Percentiles rank a stretch among this genome's conserved stretches.
These are phyloP conservation scores for Geranium brycei DNA, from an alignment of 345 rosid species.

Conservation along the genomic window DNA sequence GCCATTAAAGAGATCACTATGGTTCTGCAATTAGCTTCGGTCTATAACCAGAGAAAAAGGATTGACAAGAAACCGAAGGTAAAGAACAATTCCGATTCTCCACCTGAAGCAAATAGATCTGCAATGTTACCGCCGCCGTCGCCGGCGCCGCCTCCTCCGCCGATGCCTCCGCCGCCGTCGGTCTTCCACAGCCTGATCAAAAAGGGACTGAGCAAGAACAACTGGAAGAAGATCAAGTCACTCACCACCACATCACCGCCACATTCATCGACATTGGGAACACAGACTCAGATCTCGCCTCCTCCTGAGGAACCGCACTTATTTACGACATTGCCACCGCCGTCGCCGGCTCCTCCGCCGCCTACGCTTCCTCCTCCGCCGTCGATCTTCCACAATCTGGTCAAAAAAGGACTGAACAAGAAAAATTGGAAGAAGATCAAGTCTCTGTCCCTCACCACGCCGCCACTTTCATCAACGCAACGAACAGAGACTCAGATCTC, in stretches of 20 bases:
- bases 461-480: neutral
- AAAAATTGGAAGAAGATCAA: slow-evolving; percentile 34
- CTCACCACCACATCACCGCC: slow-evolving; percentile 40
- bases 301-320: slow-evolving; percentile 7
- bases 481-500: slow-evolving; percentile 1
- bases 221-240: slow-evolving; percentile 40
- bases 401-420: slow-evolving; percentile 40
- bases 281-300: neutral
- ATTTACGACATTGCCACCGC: slow-evolving; percentile 24
- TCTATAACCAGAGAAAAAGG: slow-evolving; percentile 42
- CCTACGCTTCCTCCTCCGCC: slow-evolving; percentile 56
- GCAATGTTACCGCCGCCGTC: slow-evolving; percentile 31
- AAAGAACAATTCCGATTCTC: slow-evolving; percentile 14
- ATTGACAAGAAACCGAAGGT: slow-evolving; percentile 42
- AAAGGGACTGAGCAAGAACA: slow-evolving; percentile 34
- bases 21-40: slow-evolving; percentile 36
- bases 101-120: slow-evolving; percentile 12
- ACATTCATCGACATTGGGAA: slow-evolving; percentile 12
- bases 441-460: slow-evolving; percentile 28
- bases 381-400: slow-evolving; percentile 48
- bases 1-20: slow-evolving; percentile 63
- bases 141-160: slow-evolving; percentile 59
- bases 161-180: slow-evolving; percentile 52
- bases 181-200: slow-evolving; percentile 49
- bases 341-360: slow-evolving; percentile 57